Conservation (phyloP, 192 early-diverging fungal genomes). For the Spizellomyces punctatus region DNA sequence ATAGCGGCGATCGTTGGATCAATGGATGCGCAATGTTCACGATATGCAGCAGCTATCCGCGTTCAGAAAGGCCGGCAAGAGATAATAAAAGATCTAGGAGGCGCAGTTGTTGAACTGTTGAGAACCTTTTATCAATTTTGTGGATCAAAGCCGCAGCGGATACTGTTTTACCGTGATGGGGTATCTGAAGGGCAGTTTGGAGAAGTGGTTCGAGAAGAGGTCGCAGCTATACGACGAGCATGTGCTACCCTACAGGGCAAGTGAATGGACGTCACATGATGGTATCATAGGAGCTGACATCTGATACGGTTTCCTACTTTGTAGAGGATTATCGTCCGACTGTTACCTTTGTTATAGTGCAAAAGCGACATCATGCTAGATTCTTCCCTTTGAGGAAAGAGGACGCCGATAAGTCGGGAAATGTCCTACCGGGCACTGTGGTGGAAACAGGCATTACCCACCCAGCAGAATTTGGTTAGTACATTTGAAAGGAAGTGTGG, state of each 20-base stretch:
- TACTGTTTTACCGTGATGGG: conserved; percentile 70
- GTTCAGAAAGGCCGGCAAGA: conserved; percentile 59
- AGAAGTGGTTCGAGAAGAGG: conserved; percentile 74
- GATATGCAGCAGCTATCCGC: conserved; percentile 58
- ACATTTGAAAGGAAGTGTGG: conserved; percentile 10
- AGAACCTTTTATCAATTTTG: conserved; percentile 58
- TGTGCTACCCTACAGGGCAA: conserved; percentile 60
- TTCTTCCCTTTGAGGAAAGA: conserved; percentile 63
- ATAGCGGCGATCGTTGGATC: conserved; percentile 63
- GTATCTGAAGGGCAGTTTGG: conserved; percentile 88
- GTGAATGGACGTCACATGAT: not conserved
- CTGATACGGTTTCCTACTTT: not conserved
- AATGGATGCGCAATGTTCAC: conserved; percentile 60
- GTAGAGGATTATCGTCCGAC: conserved; percentile 65
- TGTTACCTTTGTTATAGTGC: conserved; percentile 83
- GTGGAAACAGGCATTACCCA: conserved; percentile 60
- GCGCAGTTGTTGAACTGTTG: conserved; percentile 55
- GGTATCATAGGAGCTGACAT: not conserved
- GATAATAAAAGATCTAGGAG: conserved; percentile 49
- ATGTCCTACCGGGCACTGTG: conserved; percentile 65
- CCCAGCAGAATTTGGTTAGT: conserved; percentile 43
- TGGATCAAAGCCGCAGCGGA: conserved; percentile 56
- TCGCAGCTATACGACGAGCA: conserved; percentile 69
- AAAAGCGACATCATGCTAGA: conserved; percentile 90
- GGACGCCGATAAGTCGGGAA: conserved; percentile 58